Conservation (phyloP, 768 basidiomycete genomes). For the Trametes cingulata region DNA sequence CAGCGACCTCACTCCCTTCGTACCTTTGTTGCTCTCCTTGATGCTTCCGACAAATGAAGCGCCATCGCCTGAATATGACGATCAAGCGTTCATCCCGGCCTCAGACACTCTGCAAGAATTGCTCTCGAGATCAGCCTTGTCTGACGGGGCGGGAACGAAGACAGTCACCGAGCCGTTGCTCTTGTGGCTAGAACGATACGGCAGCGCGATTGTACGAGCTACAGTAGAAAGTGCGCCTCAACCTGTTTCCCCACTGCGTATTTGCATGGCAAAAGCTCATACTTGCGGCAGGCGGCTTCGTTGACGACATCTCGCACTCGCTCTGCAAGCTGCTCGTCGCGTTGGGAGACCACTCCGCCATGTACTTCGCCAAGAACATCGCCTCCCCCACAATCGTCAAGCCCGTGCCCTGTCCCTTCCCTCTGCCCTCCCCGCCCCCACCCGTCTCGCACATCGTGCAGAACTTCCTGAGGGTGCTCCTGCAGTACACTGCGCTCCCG, state of each 20-base stretch:
- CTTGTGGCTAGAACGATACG: slow-evolving; percentile 68
- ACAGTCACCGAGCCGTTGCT: slow-evolving; percentile 84
- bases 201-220: slow-evolving; percentile 46
- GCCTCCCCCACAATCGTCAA: slow-evolving; percentile 43
- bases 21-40: slow-evolving; percentile 59
- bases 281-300: slow-evolving; percentile 39
- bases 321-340: slow-evolving; percentile 81
- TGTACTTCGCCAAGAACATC: slow-evolving; percentile 73
- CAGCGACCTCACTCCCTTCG: slow-evolving; percentile 71
- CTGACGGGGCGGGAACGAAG: slow-evolving; percentile 66
- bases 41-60: slow-evolving; percentile 33
- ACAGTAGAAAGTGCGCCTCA: slow-evolving; percentile 36
- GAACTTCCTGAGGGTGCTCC: slow-evolving; percentile 65
- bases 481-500: slow-evolving; percentile 71
- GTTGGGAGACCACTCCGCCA: slow-evolving; percentile 83
- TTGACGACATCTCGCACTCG: slow-evolving; percentile 63
- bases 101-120: slow-evolving; percentile 79
- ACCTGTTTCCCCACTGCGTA: neutral
- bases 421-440: slow-evolving; percentile 18
- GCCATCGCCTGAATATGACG: slow-evolving; percentile 39
- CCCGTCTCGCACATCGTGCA: slow-evolving; percentile 44
- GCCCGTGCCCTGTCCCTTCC: slow-evolving; percentile 23
- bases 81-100: slow-evolving; percentile 59
- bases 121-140: slow-evolving; percentile 69
- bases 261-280: neutral